These are phyloP conservation scores for Pilatotrama ljubarskyi DNA, from an alignment of 768 basidiomycete species.

Conservation along the genomic window DNA sequence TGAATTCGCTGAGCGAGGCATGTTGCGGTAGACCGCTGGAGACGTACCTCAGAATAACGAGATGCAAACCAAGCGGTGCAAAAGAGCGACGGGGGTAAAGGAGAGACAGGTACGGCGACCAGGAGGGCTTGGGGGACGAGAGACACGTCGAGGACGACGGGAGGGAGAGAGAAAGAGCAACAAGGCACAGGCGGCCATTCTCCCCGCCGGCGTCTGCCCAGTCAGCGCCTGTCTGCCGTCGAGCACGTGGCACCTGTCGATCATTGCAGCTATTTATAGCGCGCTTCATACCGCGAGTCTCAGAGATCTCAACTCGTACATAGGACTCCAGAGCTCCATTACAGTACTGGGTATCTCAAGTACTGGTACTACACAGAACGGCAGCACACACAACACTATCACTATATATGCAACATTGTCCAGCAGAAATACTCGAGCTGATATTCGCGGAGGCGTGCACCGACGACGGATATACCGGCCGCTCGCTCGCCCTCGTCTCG, in stretches of 20 bases:
- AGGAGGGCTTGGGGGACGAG: background rate
- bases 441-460: background rate
- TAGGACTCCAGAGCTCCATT: too few relatives aligned
- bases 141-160: conserved; percentile 19
- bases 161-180: background rate
- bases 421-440: background rate
- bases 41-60: background rate
- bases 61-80: background rate
- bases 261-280: background rate
- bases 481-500: background rate
- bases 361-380: too few relatives aligned
- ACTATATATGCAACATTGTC: background rate
- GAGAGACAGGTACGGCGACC: conserved; percentile 8
- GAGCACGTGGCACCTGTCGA: background rate
- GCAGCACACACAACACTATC: too few relatives aligned
- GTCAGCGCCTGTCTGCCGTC: background rate
- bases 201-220: background rate
- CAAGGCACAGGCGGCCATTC: conserved; percentile 3
- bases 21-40: background rate
- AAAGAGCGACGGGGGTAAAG: conserved; percentile 18
- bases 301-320: too few relatives aligned
- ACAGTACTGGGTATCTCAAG: too few relatives aligned
- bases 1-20: background rate
- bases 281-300: too few relatives aligned
- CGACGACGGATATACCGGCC: background rate